Evolutionary conservation across 2,329 filamentous ascomycete species (phyloP).

Genomic region (Laburnicola sp.): DNA sequence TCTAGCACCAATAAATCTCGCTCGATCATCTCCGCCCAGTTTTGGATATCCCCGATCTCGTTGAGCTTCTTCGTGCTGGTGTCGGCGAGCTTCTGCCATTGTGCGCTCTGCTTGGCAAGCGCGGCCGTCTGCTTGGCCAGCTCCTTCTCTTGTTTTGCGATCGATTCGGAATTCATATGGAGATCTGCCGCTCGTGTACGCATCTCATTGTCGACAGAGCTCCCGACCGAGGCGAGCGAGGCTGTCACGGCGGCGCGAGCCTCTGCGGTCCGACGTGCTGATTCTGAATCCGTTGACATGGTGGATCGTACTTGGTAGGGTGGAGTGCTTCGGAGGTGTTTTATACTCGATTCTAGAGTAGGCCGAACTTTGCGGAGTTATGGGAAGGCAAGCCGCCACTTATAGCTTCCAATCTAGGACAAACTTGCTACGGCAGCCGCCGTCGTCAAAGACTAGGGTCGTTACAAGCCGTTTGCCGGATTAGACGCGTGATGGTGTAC

Average conservation of each 20-base stretch:
- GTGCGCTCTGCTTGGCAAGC: constrained; percentile 66
- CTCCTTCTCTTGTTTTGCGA: constrained; percentile 69
- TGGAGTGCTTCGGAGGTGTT: neutral
- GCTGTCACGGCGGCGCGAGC: constrained; percentile 56
- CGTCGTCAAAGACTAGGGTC: constrained; percentile 13
- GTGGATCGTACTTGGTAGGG: constrained; percentile 10
- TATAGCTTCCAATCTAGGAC: constrained; percentile 8
- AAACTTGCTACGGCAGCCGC: constrained; percentile 13
- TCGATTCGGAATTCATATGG: constrained; percentile 67
- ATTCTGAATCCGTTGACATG: constrained; percentile 38
- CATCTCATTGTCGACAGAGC: constrained; percentile 70
- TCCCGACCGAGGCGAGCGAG: constrained; percentile 60
- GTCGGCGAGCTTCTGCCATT: constrained; percentile 65
- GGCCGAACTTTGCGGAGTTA: neutral
- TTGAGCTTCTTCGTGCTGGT: constrained; percentile 68
- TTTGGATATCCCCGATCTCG: constrained; percentile 80
- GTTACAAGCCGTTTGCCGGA: constrained; percentile 14
- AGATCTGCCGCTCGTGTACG: constrained; percentile 68
- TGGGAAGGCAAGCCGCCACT: neutral
- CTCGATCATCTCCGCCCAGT: constrained; percentile 81
- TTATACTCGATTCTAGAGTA: too few relatives aligned
- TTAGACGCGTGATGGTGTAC: constrained; percentile 28
- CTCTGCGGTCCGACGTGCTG: constrained; percentile 48
- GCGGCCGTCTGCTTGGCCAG: constrained; percentile 62
- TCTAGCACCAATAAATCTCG: constrained; percentile 47